A percentile compares a stretch with the other conserved stretches of the same genome.
Evolutionary conservation across 129 eudicot genomes (phyloP).

Genomic region (Flaveria brownii): DNA sequence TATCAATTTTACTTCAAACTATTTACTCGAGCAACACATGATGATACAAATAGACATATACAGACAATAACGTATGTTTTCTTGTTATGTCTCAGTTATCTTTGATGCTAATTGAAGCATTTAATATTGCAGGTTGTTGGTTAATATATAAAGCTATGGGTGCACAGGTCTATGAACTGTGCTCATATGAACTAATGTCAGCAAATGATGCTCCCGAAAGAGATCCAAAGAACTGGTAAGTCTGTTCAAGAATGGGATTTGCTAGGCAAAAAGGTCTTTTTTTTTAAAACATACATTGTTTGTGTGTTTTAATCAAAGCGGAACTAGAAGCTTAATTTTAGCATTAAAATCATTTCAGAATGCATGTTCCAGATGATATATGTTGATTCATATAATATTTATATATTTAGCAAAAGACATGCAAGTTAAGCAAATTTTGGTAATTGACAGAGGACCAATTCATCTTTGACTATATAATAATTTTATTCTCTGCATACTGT

Average conservation of each 20-base stretch:
- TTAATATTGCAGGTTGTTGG: conserved; percentile 75
- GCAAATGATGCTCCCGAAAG: conserved; percentile 98
- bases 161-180: conserved; percentile 52
- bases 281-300: neutral
- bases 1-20: too few relatives aligned
- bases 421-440: neutral
- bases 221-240: conserved; percentile 96
- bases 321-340: neutral
- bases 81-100: too few relatives aligned
- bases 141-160: conserved; percentile 59
- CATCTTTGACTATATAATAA: too few relatives aligned
- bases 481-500: neutral
- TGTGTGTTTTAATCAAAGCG: neutral
- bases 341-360: neutral
- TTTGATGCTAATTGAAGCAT: conserved; percentile 14
- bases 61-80: neutral
- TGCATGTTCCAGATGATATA: neutral
- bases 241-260: neutral
- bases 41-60: neutral
- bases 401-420: neutral
- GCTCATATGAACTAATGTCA: conserved; percentile 91
- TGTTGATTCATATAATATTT: neutral
- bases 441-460: too few relatives aligned
- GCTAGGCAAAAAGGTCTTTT: neutral
- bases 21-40: neutral